Base-by-base conservation (phyloP, 805 yeast species). In the Pichia membranifaciens region DNA sequence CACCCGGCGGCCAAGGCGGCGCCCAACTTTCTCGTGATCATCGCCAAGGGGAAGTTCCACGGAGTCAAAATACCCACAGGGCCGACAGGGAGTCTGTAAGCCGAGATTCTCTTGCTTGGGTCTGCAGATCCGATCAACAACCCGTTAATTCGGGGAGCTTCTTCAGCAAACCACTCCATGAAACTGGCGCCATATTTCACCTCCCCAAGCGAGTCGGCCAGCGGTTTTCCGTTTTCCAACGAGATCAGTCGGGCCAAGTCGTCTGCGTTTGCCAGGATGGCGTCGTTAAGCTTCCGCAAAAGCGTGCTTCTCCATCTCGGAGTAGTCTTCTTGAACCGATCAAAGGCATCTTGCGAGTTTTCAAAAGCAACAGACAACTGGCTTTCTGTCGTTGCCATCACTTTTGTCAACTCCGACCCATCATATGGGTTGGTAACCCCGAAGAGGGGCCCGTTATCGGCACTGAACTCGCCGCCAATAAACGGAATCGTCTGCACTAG, bases 1-100 rank as follows among this genome's bases (percentile, higher is more conserved):
- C 91, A 85, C 1, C 95, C 95, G 6, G 87, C 84, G n/a, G 93
- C 91, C 20, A 84, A 59, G 0, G 87, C 87, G 20, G 91, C 88
- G 10, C 84, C 89, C 45, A 81, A 64, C 61, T 84, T 84, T 48
- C 89, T 68, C 3, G 89, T 75, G 48, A 82, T 81, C 89, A 83
- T 84, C 2, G 90, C 87, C 12, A 81, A 68, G 2, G 95, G 95
- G 63, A 86, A 86, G 64, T 86, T 86, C 91, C 93, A 86, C 1
- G 93, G 93, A 1, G 91, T 83, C 57, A 84, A 62, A 44, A 85
- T 78, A 1, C 89, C 90, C 54, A 85, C 82, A 0, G 84, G 89
- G 2, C 95, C 95, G 43, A 86, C 70, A 5, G 95, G 91, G 62
- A 83, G 87, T 55, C 78, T 74, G 42, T 79, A 52, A 2, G 87